Conservation (phyloP, 345 rosid species). For the Firmiana major region DNA sequence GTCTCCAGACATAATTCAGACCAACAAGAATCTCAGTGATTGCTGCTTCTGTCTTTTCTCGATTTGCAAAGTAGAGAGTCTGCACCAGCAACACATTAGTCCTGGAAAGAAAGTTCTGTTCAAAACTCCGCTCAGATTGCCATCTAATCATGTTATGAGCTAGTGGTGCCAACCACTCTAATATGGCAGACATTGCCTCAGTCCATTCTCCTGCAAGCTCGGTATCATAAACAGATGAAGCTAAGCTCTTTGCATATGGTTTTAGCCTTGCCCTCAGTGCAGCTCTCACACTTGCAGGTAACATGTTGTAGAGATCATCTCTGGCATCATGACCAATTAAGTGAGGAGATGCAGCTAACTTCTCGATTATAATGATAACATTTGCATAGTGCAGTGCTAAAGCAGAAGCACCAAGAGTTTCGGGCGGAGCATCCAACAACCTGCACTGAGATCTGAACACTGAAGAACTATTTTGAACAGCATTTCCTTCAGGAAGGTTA, state of each 20-base stretch:
- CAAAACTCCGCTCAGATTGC: constrained; percentile 91
- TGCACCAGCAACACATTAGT: constrained; percentile 82
- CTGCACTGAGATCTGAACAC: constrained; percentile 33
- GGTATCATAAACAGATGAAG: constrained; percentile 54
- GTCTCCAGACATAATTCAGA: constrained; percentile 84
- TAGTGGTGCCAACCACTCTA: constrained; percentile 95
- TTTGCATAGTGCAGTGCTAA: constrained; percentile 93
- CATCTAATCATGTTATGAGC: constrained; percentile 97
- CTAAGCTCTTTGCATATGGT: constrained; percentile 67
- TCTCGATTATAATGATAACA: constrained; percentile 83
- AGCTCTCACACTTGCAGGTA: constrained; percentile 73
- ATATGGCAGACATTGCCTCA: constrained; percentile 63
- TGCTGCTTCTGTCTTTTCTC: constrained; percentile 84
- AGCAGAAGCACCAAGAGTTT: constrained; percentile 85
- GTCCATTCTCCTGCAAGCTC: constrained; percentile 81
- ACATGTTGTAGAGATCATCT: constrained; percentile 92
- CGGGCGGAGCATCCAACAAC: constrained; percentile 65
- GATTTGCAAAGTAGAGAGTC: constrained; percentile 88
- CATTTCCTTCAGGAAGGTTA: constrained; percentile 15
- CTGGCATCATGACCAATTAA: constrained; percentile 93
- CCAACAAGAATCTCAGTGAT: constrained; percentile 97
- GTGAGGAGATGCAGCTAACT: constrained; percentile 87
- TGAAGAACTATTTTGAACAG: constrained; percentile 26
- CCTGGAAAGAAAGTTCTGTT: constrained; percentile 72
- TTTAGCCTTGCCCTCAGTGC: constrained; percentile 66